Evolutionary conservation across 1,284 basidiomycete species (phyloP).

Genomic region (Fomitiporia mediterranea): DNA sequence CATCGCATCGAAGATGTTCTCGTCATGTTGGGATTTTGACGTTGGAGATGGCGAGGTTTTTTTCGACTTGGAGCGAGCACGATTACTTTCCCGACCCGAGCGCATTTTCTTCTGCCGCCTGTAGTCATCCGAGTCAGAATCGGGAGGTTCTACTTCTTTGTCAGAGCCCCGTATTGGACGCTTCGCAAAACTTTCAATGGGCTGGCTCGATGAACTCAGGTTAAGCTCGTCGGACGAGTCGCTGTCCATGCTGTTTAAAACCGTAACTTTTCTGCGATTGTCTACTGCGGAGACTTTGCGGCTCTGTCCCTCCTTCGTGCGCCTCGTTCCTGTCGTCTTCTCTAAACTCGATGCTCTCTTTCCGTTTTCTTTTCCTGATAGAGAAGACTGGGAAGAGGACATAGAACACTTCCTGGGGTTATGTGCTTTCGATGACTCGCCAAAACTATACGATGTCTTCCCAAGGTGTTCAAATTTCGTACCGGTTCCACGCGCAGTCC

Average conservation of each 20-base stretch:
- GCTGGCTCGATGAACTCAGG: conserved; percentile 2
- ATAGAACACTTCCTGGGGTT: not conserved
- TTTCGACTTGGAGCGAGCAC: not conserved
- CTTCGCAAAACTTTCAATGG: not conserved
- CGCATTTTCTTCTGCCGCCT: not conserved
- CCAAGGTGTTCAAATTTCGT: conserved; percentile 11
- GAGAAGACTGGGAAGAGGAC: not conserved
- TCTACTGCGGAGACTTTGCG: not conserved
- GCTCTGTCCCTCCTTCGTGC: not conserved
- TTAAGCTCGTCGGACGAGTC: conserved; percentile 8
- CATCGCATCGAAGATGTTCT: conserved; percentile 2
- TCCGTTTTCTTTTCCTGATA: not conserved
- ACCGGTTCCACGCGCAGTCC: not conserved
- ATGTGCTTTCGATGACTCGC: not conserved
- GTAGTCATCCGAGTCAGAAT: not conserved
- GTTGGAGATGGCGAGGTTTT: not conserved
- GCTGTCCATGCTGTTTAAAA: not conserved
- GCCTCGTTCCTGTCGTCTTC: not conserved
- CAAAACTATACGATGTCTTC: not conserved
- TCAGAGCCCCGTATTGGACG: not conserved
- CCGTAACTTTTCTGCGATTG: not conserved
- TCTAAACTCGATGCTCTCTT: no score
- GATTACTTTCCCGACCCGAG: not conserved
- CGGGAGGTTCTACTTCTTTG: not conserved
- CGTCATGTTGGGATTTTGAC: not conserved